Conservation (phyloP, 2,329 filamentous ascomycete species). For the Apiospora arundinis region DNA sequence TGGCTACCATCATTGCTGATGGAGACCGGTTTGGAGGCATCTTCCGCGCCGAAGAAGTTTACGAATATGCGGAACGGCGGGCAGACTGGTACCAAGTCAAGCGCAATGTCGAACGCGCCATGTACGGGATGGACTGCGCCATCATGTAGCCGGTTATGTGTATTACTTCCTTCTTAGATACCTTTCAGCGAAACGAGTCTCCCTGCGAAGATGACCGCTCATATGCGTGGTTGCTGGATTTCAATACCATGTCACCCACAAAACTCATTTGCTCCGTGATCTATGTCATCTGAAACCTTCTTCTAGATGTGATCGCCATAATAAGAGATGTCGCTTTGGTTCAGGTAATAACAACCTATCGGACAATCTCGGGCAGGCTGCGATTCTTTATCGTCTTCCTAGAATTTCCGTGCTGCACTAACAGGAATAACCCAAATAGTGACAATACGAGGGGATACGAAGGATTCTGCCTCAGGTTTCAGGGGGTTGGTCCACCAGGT, state of each 20-base stretch:
- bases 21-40: conserved; percentile 88
- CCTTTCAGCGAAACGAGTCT: neutral
- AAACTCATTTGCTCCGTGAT: neutral
- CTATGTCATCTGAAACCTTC: neutral
- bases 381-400: conserved; percentile 10
- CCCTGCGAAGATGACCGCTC: neutral
- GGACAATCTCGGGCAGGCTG: neutral
- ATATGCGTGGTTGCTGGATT: neutral
- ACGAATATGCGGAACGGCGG: conserved; percentile 92
- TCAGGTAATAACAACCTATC: neutral
- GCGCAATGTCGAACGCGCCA: conserved; percentile 88
- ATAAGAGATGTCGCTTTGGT: neutral
- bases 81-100: conserved; percentile 96
- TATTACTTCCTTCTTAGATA: neutral
- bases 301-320: neutral
- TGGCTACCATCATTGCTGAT: conserved; percentile 94
- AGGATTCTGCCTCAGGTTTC: neutral
- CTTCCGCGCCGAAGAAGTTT: conserved; percentile 94
- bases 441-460: neutral
- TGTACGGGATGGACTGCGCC: conserved; percentile 92
- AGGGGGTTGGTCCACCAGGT: neutral
- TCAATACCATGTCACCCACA: neutral
- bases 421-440: neutral
- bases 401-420: neutral
- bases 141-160: conserved; percentile 67